A percentile compares a stretch with the other conserved stretches of the same genome.
Evolutionary conservation across 192 early-diverging fungal species (phyloP).

Genomic region (Rhizoclosmatium globosum): DNA sequence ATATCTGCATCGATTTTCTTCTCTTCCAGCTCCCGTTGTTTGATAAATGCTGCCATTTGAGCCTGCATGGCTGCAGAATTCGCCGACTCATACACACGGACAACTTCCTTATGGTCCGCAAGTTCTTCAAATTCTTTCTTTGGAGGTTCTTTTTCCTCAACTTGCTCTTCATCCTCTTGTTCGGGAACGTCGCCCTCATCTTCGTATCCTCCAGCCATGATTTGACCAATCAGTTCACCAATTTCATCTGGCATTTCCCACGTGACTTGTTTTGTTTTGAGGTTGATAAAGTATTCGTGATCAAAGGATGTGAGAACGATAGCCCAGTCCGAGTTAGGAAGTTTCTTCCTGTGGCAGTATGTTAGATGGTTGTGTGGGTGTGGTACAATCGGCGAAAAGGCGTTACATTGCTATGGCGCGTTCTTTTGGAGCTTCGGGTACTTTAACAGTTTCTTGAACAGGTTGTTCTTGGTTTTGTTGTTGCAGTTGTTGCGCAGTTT

Average conservation of each 20-base stretch:
- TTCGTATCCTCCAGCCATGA: conserved; percentile 57
- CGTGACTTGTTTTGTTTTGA: conserved; percentile 68
- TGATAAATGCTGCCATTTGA: neutral
- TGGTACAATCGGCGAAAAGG: conserved; percentile 1
- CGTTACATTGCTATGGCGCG: neutral
- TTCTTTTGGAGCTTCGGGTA: neutral
- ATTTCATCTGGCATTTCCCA: conserved; percentile 75
- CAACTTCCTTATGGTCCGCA: conserved; percentile 37
- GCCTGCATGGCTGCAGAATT: neutral
- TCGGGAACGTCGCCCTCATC: conserved; percentile 46
- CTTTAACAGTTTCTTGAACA: neutral
- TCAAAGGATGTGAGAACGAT: conserved; percentile 74
- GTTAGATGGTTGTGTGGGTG: neutral
- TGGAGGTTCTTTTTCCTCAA: neutral
- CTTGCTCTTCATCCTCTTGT: conserved; percentile 22
- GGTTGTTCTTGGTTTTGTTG: neutral
- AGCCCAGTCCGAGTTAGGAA: conserved; percentile 76
- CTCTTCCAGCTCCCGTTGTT: conserved; percentile 6
- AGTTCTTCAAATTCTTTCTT: neutral
- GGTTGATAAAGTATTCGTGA: conserved; percentile 82
- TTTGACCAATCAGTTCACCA: conserved; percentile 57
- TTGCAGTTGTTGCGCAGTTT: too few relatives aligned
- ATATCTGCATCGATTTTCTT: neutral
- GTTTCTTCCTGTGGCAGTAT: conserved; percentile 58
- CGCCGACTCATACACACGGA: conserved; percentile 33